Base-by-base conservation (phyloP, 306 rosid species). In the Coriaria nepalensis region DNA sequence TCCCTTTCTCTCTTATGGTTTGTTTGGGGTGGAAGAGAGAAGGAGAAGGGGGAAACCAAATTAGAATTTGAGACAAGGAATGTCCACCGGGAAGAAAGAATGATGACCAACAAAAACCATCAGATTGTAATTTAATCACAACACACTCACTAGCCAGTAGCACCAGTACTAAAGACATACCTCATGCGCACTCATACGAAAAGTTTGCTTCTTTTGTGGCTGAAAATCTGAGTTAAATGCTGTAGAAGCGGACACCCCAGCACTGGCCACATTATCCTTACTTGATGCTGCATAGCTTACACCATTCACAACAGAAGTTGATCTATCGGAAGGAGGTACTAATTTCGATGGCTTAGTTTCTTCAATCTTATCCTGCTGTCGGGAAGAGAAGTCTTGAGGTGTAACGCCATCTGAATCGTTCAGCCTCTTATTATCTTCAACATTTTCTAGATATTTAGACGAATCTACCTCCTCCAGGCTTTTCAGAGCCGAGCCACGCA, bases 181-280 rank as follows among this genome's bases (percentile, higher is more conserved):
- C 98, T 90, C 95, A 6, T 76, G 83, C 11, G 83, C 95, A 53
- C 94, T 90, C 95, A 90, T 81, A 66, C 60, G 65, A 61, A 90
- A 90, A 40, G 78, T 77, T 61, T 61, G 66, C 56, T 70, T 75
- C 70, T 70, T 84, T 63, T 57, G 90, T 29, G 72, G 67, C 57
- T 33, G 33, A 14, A 61, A 46, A 57, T 50, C 73, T 52, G 70
- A 51, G 12, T 67, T 59, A 9, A 43, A 43, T 68, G 62, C 53
- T 33, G 36, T 62, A 63, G 78, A 55, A 67, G 67, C 77, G 43
- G 59, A 43, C 51, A 43, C 33, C 32, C 57, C 65, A 40, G 40
- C 53, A 55, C 56, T 49, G 33, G 49, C 35, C 14, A 54, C n/a
- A 5, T 15, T 34, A 50, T 69, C 73, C 57, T 75, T 67, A 35